phyloP scores from a whole-genome alignment of 2,329 filamentous ascomycete genomes.

The Chaetomiaceae sp. region DNA sequence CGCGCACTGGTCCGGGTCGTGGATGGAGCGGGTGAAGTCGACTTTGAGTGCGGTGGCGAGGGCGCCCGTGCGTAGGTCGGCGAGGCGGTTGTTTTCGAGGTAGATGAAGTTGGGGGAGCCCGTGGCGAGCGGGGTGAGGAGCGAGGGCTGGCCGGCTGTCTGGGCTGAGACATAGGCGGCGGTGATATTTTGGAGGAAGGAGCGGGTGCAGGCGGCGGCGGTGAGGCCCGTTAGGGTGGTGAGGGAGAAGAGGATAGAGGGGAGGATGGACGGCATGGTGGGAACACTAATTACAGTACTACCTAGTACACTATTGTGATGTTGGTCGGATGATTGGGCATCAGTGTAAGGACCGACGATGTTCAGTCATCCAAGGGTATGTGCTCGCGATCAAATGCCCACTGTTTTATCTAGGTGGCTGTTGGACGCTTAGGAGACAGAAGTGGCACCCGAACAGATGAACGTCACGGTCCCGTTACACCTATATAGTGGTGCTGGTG shows the following conservation, averaged over 20 bases:
- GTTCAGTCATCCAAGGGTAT: background rate
- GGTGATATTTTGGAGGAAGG: slow-evolving; percentile 17
- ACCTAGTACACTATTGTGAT: too few relatives aligned
- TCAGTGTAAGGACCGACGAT: too few relatives aligned
- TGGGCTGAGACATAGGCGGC: slow-evolving; percentile 19
- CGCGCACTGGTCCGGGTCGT: background rate
- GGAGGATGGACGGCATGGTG: background rate
- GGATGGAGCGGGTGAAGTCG: background rate
- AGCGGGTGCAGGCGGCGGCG: slow-evolving; percentile 17
- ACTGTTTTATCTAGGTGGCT: background rate
- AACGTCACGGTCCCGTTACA: background rate
- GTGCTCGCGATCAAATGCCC: background rate
- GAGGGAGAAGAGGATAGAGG: background rate
- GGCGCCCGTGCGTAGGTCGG: background rate
- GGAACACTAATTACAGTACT: too few relatives aligned
- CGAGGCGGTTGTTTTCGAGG: slow-evolving; percentile 13
- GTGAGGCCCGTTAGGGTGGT: background rate
- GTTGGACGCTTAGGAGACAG: background rate
- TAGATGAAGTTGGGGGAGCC: slow-evolving; percentile 16
- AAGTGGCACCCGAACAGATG: background rate
- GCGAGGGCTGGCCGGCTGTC: slow-evolving; percentile 10
- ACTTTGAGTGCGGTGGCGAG: background rate
- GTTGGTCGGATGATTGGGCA: too few relatives aligned
- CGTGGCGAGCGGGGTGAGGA: slow-evolving; percentile 4
- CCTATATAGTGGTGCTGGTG: background rate